Percentiles rank a stretch among this genome's conserved stretches.
Evolutionary conservation across 805 yeast species (phyloP).

Genomic region (Clavispora asparagi): DNA sequence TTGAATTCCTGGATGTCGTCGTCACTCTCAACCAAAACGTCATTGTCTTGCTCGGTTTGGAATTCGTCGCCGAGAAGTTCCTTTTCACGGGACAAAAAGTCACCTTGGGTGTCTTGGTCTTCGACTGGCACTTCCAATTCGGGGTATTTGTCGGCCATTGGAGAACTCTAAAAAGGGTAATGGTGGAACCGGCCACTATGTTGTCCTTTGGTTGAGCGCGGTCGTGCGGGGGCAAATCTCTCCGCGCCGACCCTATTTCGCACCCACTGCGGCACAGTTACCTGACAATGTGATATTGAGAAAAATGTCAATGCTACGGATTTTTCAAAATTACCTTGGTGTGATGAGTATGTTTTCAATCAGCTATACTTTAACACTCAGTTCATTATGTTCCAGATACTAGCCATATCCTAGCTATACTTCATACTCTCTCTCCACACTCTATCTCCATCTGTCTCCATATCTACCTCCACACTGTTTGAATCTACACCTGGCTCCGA

Average conservation of each 20-base stretch:
- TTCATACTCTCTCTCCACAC: too few relatives aligned
- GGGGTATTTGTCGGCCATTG: constrained; percentile 75
- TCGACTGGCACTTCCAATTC: constrained; percentile 41
- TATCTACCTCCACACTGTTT: too few relatives aligned
- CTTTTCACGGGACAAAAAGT: constrained; percentile 64
- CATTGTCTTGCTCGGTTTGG: constrained; percentile 57
- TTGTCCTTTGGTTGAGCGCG: neutral
- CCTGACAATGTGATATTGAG: too few relatives aligned
- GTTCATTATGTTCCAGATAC: too few relatives aligned
- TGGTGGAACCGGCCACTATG: neutral
- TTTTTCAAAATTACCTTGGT: too few relatives aligned
- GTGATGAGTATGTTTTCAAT: too few relatives aligned
- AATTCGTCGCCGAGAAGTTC: constrained; percentile 69
- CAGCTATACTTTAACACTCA: too few relatives aligned
- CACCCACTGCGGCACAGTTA: neutral
- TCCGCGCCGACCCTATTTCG: neutral
- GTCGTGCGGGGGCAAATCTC: neutral
- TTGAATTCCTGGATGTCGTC: constrained; percentile 53
- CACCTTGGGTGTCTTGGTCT: constrained; percentile 38
- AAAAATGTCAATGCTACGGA: too few relatives aligned
- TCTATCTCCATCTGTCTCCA: too few relatives aligned
- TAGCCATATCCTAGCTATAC: too few relatives aligned
- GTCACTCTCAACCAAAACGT: constrained; percentile 36
- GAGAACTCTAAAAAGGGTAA: neutral
- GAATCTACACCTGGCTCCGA: too few relatives aligned